Evolutionary conservation across 2,329 filamentous ascomycete genomes (phyloP).

Genomic region (Xylaria polymorpha): DNA sequence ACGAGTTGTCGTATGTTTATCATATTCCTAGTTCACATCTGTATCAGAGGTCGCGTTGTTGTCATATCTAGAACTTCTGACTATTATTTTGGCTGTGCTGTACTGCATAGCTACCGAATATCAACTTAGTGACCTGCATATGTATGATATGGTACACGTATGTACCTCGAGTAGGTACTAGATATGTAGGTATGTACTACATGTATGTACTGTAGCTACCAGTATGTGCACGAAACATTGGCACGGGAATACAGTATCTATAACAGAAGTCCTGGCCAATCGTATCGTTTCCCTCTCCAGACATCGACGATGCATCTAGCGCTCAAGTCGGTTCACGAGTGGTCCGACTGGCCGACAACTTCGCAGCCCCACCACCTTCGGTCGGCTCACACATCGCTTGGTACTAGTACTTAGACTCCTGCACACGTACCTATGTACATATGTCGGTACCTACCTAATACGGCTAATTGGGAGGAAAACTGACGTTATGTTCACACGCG

Average conservation of each 20-base stretch:
- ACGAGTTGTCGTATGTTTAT: not conserved
- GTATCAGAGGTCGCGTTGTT: not conserved
- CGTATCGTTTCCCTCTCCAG: slow-evolving; percentile 2
- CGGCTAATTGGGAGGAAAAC: not conserved
- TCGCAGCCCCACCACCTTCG: slow-evolving; percentile 12
- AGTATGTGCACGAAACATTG: too few species aligned
- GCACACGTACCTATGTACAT: too few species aligned
- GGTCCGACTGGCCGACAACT: not conserved
- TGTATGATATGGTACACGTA: not conserved
- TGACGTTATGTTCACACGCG: not conserved
- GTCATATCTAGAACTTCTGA: not conserved
- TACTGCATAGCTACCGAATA: too few species aligned
- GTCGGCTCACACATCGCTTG: too few species aligned
- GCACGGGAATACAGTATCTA: too few species aligned
- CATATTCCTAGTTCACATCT: not conserved
- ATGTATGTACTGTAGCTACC: too few species aligned
- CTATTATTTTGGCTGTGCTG: not conserved
- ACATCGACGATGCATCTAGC: slow-evolving; percentile 28
- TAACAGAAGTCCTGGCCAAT: slow-evolving; percentile 12
- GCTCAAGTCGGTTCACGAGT: not conserved
- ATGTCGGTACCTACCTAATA: not conserved
- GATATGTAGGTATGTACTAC: too few species aligned
- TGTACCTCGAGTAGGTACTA: not conserved
- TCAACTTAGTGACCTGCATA: not conserved
- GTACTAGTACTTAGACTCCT: too few species aligned